A percentile compares a stretch with the other conserved stretches of the same genome.
phyloP scores from a whole-genome alignment of 1,139 yeast species.

The Eremothecium cymbalariae region DNA sequence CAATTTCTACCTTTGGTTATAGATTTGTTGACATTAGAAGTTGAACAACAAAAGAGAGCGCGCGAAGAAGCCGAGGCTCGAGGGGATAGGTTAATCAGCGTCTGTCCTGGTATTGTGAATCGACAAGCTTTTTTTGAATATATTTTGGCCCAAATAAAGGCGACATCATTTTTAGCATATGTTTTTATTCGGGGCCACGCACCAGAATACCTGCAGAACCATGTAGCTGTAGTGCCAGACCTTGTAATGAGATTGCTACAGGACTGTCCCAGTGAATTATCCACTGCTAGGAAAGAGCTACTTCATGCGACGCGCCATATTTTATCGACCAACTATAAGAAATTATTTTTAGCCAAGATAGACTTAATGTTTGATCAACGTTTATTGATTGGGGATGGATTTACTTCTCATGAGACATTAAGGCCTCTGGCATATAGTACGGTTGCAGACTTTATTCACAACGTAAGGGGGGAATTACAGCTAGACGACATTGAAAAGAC shows the following conservation, averaged over 20 bases:
- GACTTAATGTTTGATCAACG: slow-evolving; percentile 79
- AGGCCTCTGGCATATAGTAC: slow-evolving; percentile 89
- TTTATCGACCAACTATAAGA: slow-evolving; percentile 77
- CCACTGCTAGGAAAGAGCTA: slow-evolving; percentile 86
- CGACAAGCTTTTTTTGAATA: slow-evolving; percentile 82
- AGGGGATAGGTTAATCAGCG: slow-evolving; percentile 46
- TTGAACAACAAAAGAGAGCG: slow-evolving; percentile 62
- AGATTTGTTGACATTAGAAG: slow-evolving; percentile 66
- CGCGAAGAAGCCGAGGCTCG: slow-evolving; percentile 51
- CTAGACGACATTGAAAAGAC: slow-evolving; percentile 85
- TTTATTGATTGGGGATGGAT: slow-evolving; percentile 84
- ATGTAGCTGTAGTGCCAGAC: slow-evolving; percentile 74
- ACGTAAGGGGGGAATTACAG: slow-evolving; percentile 76
- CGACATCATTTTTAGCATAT: slow-evolving; percentile 91
- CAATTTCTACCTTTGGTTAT: slow-evolving; percentile 76
- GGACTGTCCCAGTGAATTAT: slow-evolving; percentile 94
- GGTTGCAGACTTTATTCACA: slow-evolving; percentile 92
- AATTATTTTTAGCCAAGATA: slow-evolving; percentile 76
- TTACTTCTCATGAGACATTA: slow-evolving; percentile 82
- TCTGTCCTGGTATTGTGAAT: slow-evolving; percentile 64
- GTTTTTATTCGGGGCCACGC: slow-evolving; percentile 82
- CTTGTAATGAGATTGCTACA: slow-evolving; percentile 76
- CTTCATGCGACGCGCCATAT: slow-evolving; percentile 93
- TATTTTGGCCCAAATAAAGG: slow-evolving; percentile 91
- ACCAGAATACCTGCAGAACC: slow-evolving; percentile 50